Conservation (phyloP, 163 green algal species). For the Scenedesmus sp. region DNA sequence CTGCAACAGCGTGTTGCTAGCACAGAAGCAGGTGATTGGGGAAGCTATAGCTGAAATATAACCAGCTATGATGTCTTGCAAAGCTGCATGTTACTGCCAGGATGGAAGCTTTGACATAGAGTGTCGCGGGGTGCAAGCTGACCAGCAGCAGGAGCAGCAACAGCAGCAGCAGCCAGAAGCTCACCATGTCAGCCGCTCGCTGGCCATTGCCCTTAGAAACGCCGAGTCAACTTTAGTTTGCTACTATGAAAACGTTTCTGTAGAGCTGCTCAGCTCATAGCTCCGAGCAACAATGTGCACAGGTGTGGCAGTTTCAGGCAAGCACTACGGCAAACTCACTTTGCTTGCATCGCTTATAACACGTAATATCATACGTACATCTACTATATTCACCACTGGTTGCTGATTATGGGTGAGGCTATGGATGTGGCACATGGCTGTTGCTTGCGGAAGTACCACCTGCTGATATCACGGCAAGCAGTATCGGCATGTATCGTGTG, state of each 20-base stretch:
- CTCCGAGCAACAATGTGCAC: background rate
- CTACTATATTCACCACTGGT: background rate
- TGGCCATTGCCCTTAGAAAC: background rate
- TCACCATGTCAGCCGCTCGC: slow-evolving; percentile 1
- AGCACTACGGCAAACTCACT: background rate
- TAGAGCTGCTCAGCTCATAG: background rate
- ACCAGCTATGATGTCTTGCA: too few relatives aligned
- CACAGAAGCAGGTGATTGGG: too few relatives aligned
- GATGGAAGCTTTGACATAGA: background rate
- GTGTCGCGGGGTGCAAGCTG: background rate
- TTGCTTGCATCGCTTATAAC: background rate
- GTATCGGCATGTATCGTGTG: background rate
- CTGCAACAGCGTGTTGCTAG: too few relatives aligned
- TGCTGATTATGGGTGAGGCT: background rate
- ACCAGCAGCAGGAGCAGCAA: background rate
- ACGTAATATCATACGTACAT: background rate
- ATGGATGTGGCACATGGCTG: background rate
- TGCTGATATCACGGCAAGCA: background rate
- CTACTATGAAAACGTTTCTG: too few relatives aligned
- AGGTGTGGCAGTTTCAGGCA: background rate
- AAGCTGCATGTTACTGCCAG: background rate
- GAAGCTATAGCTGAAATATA: too few relatives aligned
- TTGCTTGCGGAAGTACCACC: background rate
- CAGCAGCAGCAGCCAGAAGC: background rate
- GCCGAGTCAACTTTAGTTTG: background rate